Evolutionary conservation across 768 basidiomycete species (phyloP), one percentile per base, ranked within the genome.

Genomic region (Paxillus involutus): DNA sequence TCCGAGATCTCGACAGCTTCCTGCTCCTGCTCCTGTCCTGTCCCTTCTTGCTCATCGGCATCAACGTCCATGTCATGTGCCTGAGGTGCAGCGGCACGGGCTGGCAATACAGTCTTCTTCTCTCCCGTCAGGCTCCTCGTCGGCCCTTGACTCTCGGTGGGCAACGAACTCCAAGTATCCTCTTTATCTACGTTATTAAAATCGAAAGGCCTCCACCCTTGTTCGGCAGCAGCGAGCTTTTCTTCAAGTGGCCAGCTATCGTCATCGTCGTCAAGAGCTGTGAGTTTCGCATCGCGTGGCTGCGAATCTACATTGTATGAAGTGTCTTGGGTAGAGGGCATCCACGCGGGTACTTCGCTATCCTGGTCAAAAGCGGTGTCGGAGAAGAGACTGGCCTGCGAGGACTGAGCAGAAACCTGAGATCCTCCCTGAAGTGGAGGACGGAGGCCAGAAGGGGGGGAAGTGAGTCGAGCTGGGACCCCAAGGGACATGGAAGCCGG

Each of bases 201-300:
- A 29, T 79, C 80, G 59, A 84, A 85, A 44, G 78, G 75, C 14
- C 80, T 80, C 89, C 89, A 90, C 55, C 78, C 72, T 51, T 71
- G 78, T 35, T 80, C 74, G 10, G 75, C 77, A 37, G 75, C 74
- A 0, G 79, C 73, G 51, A 86, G 68, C 59, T 83, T 86, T 58
- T 86, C 86, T 39, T 87, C 82, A 26, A 88, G 70, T 10, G 85
- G 86, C 88, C 88, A 91, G 63, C 88, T 89, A 61, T 90, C 88
- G 10, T 79, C 78, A 48, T 85, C 84, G 44, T 84, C 82, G 13
- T 68, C 67, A 17, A 39, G 10, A 9, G 41, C 33, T 19, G 37
- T n/a, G 16, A 26, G 45, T 29, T 21, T 52, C 21, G 26, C 44
- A 8, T 54, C 36, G 21, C 60, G 64, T 4, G 71, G 64, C 60